phyloP scores from a whole-genome alignment of 73 alveolate species.

The Paramecium tetraurelia region DNA sequence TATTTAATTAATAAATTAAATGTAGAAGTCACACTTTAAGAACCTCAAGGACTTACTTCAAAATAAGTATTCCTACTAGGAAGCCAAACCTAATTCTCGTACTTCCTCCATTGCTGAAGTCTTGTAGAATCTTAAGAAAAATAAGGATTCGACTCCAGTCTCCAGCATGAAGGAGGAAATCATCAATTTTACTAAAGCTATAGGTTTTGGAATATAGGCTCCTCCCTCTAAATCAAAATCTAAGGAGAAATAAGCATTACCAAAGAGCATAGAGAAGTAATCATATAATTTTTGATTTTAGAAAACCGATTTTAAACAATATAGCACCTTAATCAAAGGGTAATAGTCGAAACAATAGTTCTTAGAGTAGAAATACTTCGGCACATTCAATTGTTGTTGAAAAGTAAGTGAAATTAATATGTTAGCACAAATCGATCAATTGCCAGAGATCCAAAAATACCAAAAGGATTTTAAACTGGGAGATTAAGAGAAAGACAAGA shows the following conservation, averaged over 20 bases:
- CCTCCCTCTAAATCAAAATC: neutral
- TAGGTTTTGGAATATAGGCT: neutral
- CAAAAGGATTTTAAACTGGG: slow-evolving; percentile 27
- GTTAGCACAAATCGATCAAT: slow-evolving; percentile 16
- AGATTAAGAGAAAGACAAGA: slow-evolving; percentile 34
- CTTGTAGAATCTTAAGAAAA: neutral
- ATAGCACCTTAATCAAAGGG: slow-evolving; percentile 18
- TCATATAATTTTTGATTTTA: neutral
- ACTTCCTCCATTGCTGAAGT: slow-evolving; percentile 38
- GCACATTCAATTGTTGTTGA: slow-evolving; percentile 22
- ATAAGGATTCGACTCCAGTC: neutral
- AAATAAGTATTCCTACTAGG: slow-evolving; percentile 4
- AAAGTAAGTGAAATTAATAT: neutral
- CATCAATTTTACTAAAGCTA: slow-evolving; percentile 29
- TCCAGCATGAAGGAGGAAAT: slow-evolving; percentile 5
- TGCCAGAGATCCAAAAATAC: slow-evolving; percentile 12
- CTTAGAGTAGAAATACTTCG: slow-evolving; percentile 48
- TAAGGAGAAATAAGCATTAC: neutral
- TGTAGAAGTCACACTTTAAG: slow-evolving; percentile 3
- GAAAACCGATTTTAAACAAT: neutral
- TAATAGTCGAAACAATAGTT: slow-evolving; percentile 26
- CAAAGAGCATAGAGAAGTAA: slow-evolving; percentile 25
- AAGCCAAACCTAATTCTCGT: slow-evolving; percentile 24
- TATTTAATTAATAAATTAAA: neutral
- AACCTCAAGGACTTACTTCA: slow-evolving; percentile 20